Base-by-base conservation (phyloP, 257 asterid species). In the Mentha longifolia region DNA sequence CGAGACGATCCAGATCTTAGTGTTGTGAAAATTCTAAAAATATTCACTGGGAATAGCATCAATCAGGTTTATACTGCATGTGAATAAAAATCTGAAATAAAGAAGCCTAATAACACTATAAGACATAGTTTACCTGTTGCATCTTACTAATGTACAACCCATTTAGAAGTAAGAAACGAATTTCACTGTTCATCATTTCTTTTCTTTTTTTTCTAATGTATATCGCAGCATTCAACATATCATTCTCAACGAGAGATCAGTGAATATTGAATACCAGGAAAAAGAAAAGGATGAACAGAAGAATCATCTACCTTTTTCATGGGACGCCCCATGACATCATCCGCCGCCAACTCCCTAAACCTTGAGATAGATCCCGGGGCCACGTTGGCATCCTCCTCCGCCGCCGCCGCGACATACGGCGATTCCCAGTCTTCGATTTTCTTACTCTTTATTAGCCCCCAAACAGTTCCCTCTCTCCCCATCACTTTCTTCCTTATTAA, bases 291-390 rank as follows among this genome's bases (percentile, higher is more conserved):
- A 65, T 28, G 31, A 28, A 28, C 3, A 28, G 31, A 28, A 28
- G 31, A 22, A n/a, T 20, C 22, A 19, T 58, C 20, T 77, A 95
- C 99, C 95, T 89, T 89, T 70, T 83, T 78, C 15, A 86, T 78
- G 76, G 85, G 87, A 83, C 85, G 82, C 61, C 77, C 87, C 66
- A 84, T 43, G 33, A 77, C 84, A 64, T 81, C 95, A 76, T 83
- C 85, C 76, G 85, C 70, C 22, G 82, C 80, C 28, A 84, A 62
- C 71, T 79, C 85, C 63, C 78, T 65, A 74, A 72, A 73, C 85
- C 76, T 78, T 14, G 87, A 71, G 17, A 64, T 65, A 12, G 84
- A 68, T 70, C 41, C 78, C 31, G 73, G 68, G 31, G 78, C 15
- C 22, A 70, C 74, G 58, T 45, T 67, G 33, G 14, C 47, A 60